Base-by-base conservation (phyloP, 192 early-diverging fungal species). In the Pilobolus umbonatus region DNA sequence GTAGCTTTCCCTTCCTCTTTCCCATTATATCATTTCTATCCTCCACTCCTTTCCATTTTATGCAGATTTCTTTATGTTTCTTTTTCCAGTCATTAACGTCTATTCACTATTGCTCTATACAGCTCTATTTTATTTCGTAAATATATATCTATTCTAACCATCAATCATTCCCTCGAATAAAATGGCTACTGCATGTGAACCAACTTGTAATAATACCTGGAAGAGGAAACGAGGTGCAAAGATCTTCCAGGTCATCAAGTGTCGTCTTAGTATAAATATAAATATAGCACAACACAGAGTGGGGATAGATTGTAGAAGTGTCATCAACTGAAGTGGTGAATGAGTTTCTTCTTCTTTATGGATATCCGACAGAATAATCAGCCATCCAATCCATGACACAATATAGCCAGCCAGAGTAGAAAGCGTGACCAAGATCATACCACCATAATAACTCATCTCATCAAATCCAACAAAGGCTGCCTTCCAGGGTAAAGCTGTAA, bases 161-260 rank as follows among this genome's bases (percentile, higher is more conserved):
- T 42, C 5, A 15, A 42, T 12, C 19, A 42, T 42, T 42, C 19
- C 19, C 19, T 42, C 39, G 28, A 46, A 44, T 30, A 38, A 22
- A 54, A 45, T 36, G 26, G 31, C 51, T 25, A 45, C 52, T 35
- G 52, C 19, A 51, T 34, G 36, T 21, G 67, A 54, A 21, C 70
- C 70, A 26, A 56, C 21, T 19, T 55, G 35, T 12, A 73, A 43
- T 12, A 73, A 45, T n/a, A 44, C 38, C 32, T 73, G 71, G 22
- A 91, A 67, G 71, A 98, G 80, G 58, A 89, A 93, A 59, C 93
- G 77, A 1, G 95, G 94, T 9, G 90, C 92, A 88, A 93, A 98
- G 8, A 96, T 80, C 57, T 91, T 92, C 95, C 94, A 98, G n/a
- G 93, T 90, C 95, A 96, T 96, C 58, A 96, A 77, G 69, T 98